Conservation (phyloP, 305 asterid genomes). For the Fraxinus angustifolia region DNA sequence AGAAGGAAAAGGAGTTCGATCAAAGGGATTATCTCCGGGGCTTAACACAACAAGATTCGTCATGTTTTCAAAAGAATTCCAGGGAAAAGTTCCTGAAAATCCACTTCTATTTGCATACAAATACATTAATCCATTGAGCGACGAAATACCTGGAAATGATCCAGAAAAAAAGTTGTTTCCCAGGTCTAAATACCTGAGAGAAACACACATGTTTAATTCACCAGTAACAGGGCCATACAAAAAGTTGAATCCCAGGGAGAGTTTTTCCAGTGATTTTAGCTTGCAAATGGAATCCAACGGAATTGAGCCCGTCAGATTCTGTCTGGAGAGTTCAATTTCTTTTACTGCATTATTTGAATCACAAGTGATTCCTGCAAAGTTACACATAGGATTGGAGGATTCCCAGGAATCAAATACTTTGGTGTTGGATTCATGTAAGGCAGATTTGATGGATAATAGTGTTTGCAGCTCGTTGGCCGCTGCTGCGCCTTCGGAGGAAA, state of each 20-base stretch:
- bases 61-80: constrained; percentile 36
- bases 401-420: constrained; percentile 35
- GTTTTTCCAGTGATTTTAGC: constrained; percentile 36
- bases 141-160: constrained; percentile 30
- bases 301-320: constrained; percentile 27
- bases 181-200: constrained; percentile 35
- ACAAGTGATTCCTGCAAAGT: constrained; percentile 31
- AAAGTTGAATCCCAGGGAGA: constrained; percentile 31
- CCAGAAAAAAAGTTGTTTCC: constrained; percentile 38
- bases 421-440: constrained; percentile 23
- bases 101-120: constrained; percentile 40
- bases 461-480: constrained; percentile 26
- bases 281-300: constrained; percentile 32
- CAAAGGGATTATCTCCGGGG: constrained; percentile 38
- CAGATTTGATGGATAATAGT: constrained; percentile 30
- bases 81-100: constrained; percentile 36
- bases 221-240: constrained; percentile 24
- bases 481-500: neutral
- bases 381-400: constrained; percentile 20
- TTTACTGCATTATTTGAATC: constrained; percentile 13
- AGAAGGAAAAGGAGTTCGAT: constrained; percentile 25
- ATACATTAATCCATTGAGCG: constrained; percentile 24
- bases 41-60: constrained; percentile 30
- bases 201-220: constrained; percentile 34
- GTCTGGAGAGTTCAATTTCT: constrained; percentile 35